phyloP scores from a whole-genome alignment of 192 early-diverging fungal genomes.

The Obelidium mucronatum region DNA sequence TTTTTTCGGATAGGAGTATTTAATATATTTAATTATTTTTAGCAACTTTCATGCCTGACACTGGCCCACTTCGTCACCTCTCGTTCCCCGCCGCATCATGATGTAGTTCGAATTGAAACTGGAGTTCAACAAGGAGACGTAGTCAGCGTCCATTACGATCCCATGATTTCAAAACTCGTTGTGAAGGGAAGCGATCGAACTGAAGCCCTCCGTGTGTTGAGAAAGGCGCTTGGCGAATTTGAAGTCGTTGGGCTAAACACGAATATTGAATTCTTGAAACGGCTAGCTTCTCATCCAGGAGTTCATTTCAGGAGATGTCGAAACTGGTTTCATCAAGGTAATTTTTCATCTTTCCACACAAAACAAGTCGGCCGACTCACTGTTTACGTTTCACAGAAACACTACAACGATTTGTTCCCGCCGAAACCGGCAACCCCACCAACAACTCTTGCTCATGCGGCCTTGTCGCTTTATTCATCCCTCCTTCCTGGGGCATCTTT shows the following conservation, averaged over 20 bases:
- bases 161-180: constrained; percentile 96
- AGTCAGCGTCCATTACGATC: constrained; percentile 93
- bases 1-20: not conserved
- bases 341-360: constrained; percentile 2
- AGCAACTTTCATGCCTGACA: constrained; percentile 92
- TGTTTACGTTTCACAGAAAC: constrained; percentile 58
- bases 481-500: not conserved
- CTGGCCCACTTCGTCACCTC: constrained; percentile 85
- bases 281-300: constrained; percentile 78
- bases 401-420: constrained; percentile 70
- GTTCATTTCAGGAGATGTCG: constrained; percentile 87
- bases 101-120: constrained; percentile 85
- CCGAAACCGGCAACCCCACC: constrained; percentile 40
- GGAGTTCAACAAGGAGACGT: constrained; percentile 91
- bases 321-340: constrained; percentile 92
- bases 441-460: constrained; percentile 72
- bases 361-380: no score
- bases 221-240: constrained; percentile 84
- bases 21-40: constrained; percentile 39
- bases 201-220: constrained; percentile 81
- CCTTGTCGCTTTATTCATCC: constrained; percentile 54
- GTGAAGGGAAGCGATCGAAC: constrained; percentile 82
- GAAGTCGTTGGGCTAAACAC: constrained; percentile 90
- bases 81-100: constrained; percentile 68
- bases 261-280: constrained; percentile 91